These are phyloP conservation scores for Alternaria solani DNA, from an alignment of 2,329 filamentous ascomycete genomes.

Conservation along the genomic window DNA sequence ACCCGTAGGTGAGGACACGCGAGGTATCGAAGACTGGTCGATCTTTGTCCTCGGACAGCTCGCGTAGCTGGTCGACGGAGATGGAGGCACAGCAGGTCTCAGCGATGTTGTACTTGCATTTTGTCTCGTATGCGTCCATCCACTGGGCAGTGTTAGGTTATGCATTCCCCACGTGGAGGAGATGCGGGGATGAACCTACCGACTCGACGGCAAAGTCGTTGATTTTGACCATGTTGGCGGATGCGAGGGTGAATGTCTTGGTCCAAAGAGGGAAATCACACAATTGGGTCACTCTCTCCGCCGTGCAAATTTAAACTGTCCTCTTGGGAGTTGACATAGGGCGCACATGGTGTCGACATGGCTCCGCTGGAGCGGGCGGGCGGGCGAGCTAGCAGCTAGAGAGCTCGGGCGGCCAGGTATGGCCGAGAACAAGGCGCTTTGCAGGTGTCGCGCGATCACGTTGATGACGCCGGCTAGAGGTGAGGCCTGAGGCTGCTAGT, in stretches of 20 bases:
- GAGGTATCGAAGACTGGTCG: constrained; percentile 61
- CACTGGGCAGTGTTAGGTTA: constrained; percentile 52
- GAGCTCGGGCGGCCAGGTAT: constrained; percentile 4
- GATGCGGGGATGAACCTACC: constrained; percentile 54
- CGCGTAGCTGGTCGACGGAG: constrained; percentile 72
- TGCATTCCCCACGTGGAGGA: constrained; percentile 6
- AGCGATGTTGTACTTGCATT: constrained; percentile 72
- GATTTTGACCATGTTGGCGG: constrained; percentile 63
- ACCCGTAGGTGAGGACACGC: constrained; percentile 73
- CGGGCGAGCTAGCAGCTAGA: constrained; percentile 16
- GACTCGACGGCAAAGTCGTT: constrained; percentile 75
- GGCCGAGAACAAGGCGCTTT: constrained; percentile 2
- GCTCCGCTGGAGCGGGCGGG: constrained; percentile 20
- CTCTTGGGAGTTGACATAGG: constrained; percentile 25
- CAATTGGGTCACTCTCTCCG: background rate
- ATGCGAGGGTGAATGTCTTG: background rate
- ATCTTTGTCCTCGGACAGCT: constrained; percentile 65
- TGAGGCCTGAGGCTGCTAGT: background rate
- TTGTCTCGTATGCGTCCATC: constrained; percentile 64
- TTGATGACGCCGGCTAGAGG: background rate
- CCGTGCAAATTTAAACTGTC: background rate
- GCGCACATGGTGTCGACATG: constrained; percentile 13
- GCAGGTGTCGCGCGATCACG: constrained; percentile 5
- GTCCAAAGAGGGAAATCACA: background rate
- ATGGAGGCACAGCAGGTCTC: constrained; percentile 81